Evolutionary conservation across 352 stramenopile genomes (phyloP).

Genomic region (Globisporangium cederbergense): DNA sequence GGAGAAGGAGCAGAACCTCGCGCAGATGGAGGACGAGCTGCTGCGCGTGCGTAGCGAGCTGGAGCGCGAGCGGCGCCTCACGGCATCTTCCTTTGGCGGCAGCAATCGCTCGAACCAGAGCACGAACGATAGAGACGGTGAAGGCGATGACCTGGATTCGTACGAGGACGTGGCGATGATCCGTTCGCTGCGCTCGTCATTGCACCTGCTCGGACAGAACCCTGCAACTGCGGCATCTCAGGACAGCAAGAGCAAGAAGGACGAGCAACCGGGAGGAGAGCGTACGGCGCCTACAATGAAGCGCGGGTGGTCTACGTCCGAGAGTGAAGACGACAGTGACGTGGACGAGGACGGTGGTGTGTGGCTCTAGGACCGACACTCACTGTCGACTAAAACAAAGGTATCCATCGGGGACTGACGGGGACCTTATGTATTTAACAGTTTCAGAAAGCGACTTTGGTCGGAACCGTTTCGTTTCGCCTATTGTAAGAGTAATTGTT

Average conservation of each 20-base stretch:
- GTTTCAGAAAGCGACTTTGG: no score
- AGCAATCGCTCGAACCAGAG: slow-evolving; percentile 26
- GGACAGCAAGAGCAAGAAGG: neutral
- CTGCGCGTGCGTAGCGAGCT: slow-evolving; percentile 48
- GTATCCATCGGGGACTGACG: no score
- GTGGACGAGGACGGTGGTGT: slow-evolving; percentile 49
- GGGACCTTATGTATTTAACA: no score
- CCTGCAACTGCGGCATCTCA: slow-evolving; percentile 11
- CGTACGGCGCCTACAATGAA: slow-evolving; percentile 4
- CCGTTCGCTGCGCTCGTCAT: slow-evolving; percentile 32
- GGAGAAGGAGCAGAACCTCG: slow-evolving; percentile 50
- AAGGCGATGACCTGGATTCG: slow-evolving; percentile 24
- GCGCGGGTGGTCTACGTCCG: slow-evolving; percentile 15
- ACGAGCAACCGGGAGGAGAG: slow-evolving; percentile 13
- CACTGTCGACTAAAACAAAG: no score
- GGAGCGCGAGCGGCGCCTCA: slow-evolving; percentile 42
- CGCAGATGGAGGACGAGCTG: slow-evolving; percentile 45
- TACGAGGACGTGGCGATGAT: slow-evolving; percentile 35
- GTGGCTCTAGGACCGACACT: slow-evolving; percentile 35
- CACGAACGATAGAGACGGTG: slow-evolving; percentile 25
- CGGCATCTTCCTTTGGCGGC: slow-evolving; percentile 25
- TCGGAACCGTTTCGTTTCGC: no score
- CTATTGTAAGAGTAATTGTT: no score
- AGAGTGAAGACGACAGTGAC: slow-evolving; percentile 29
- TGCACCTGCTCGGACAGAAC: slow-evolving; percentile 17